phyloP scores from a whole-genome alignment of 331 rosid species.

The Acacia pycnantha region DNA sequence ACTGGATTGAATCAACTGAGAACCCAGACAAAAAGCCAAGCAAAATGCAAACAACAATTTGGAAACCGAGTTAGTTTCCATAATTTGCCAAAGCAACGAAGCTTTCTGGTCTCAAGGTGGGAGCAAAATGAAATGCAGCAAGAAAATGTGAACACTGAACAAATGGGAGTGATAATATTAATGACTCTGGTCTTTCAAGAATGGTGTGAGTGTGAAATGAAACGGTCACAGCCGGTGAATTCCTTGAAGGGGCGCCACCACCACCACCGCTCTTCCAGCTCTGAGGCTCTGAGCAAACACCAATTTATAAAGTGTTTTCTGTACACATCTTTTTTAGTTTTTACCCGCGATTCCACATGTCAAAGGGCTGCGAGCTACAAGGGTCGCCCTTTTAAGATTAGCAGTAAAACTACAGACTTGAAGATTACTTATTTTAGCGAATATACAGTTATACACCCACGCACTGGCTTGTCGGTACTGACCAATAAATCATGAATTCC shows the following conservation, averaged over 20 bases:
- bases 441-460: not conserved
- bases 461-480: not conserved
- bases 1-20: conserved; percentile 49
- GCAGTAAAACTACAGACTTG: not conserved
- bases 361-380: conserved; percentile 24
- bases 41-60: conserved; percentile 49
- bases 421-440: not conserved
- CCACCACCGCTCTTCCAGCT: conserved; percentile 37
- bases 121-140: conserved; percentile 22
- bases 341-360: conserved; percentile 48
- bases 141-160: conserved; percentile 20
- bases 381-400: not conserved
- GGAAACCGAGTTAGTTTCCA: conserved; percentile 64
- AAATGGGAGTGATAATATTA: not conserved
- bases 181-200: conserved; percentile 31
- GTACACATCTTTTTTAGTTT: conserved; percentile 27
- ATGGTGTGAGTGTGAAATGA: conserved; percentile 22
- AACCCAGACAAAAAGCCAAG: conserved; percentile 41
- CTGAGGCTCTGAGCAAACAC: conserved; percentile 32
- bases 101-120: not conserved
- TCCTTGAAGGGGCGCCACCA: conserved; percentile 33
- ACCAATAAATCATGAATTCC: not conserved
- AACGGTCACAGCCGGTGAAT: conserved; percentile 35
- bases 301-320: conserved; percentile 29
- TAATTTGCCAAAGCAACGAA: conserved; percentile 11